A percentile compares a stretch with the other conserved stretches of the same genome.
phyloP scores from a whole-genome alignment of 1,284 basidiomycete species.

The Cryptococcus amylolentus region DNA sequence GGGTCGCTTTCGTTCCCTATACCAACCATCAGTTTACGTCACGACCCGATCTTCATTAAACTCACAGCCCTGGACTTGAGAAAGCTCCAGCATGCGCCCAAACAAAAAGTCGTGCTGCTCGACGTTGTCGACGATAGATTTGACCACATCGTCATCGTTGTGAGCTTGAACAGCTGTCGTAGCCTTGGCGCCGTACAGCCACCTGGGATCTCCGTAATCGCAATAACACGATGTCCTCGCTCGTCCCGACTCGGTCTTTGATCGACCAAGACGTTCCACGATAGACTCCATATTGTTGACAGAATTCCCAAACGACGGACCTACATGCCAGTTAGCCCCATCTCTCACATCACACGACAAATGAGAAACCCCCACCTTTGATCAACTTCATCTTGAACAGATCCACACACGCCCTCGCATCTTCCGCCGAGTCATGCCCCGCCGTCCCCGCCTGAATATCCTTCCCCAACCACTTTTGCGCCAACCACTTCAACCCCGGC shows the following conservation, averaged over 20 bases:
- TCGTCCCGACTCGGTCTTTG: conserved; percentile 45
- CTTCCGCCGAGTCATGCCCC: conserved; percentile 88
- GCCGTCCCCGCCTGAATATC: conserved; percentile 73
- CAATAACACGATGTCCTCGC: conserved; percentile 66
- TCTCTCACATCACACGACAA: conserved; percentile 1
- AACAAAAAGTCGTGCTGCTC: conserved; percentile 72
- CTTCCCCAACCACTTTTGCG: conserved; percentile 79
- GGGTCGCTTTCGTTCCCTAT: conserved; percentile 7
- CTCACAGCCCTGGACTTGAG: conserved; percentile 73
- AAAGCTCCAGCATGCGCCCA: conserved; percentile 72
- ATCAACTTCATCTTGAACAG: conserved; percentile 74
- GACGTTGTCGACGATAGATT: conserved; percentile 61
- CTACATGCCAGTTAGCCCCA: conserved; percentile 35
- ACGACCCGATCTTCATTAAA: conserved; percentile 3
- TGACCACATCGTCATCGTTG: conserved; percentile 66
- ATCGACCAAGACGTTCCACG: conserved; percentile 72
- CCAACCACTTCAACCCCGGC: conserved; percentile 86
- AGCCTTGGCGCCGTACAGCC: conserved; percentile 78
- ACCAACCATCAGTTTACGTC: not conserved
- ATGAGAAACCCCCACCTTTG: conserved; percentile 54
- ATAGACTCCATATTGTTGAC: conserved; percentile 75
- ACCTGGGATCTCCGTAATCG: conserved; percentile 74
- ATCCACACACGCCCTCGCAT: conserved; percentile 79
- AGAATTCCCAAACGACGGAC: conserved; percentile 76
- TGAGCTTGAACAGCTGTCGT: conserved; percentile 68